Conservation (phyloP, 495 filamentous ascomycete species). For the Daldinia childiae region DNA sequence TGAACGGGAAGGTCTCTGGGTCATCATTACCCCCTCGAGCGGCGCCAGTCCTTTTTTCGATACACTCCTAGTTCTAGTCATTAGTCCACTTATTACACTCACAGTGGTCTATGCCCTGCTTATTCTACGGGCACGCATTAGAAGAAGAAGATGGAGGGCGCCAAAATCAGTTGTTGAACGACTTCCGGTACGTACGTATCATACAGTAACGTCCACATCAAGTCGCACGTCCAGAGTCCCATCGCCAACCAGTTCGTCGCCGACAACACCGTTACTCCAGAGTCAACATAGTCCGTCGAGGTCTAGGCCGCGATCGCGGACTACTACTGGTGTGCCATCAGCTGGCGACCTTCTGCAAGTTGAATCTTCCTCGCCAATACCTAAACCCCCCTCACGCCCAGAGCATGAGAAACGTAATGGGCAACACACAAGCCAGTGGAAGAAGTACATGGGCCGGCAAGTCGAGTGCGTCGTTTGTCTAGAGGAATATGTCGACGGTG, state of each 20-base stretch:
- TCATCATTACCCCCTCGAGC: slow-evolving; percentile 89
- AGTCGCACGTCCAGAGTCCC: slow-evolving; percentile 65
- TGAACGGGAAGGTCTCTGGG: slow-evolving; percentile 88
- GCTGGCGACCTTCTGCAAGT: slow-evolving; percentile 49
- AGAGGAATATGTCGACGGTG: slow-evolving; percentile 95
- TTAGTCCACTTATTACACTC: slow-evolving; percentile 90
- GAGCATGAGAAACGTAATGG: slow-evolving; percentile 63
- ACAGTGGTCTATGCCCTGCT: slow-evolving; percentile 93
- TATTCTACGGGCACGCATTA: slow-evolving; percentile 86
- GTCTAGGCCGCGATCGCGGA: slow-evolving; percentile 71
- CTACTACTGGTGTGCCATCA: slow-evolving; percentile 67
- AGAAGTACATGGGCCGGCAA: slow-evolving; percentile 86
- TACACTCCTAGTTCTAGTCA: slow-evolving; percentile 89
- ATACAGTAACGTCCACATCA: slow-evolving; percentile 74
- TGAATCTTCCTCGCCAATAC: slow-evolving; percentile 49
- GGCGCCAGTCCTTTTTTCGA: slow-evolving; percentile 96
- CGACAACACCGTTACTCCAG: slow-evolving; percentile 78
- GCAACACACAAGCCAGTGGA: slow-evolving; percentile 67
- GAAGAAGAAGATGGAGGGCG: slow-evolving; percentile 90
- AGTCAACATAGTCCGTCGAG: slow-evolving; percentile 61
- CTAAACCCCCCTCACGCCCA: slow-evolving; percentile 40
- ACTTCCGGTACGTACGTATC: slow-evolving; percentile 94
- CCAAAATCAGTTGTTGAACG: slow-evolving; percentile 95
- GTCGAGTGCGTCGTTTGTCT: slow-evolving; percentile 97
- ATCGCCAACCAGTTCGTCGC: slow-evolving; percentile 68